These are phyloP conservation scores for Gautieria morchelliformis DNA, from an alignment of 768 basidiomycete genomes.

Conservation along the genomic window DNA sequence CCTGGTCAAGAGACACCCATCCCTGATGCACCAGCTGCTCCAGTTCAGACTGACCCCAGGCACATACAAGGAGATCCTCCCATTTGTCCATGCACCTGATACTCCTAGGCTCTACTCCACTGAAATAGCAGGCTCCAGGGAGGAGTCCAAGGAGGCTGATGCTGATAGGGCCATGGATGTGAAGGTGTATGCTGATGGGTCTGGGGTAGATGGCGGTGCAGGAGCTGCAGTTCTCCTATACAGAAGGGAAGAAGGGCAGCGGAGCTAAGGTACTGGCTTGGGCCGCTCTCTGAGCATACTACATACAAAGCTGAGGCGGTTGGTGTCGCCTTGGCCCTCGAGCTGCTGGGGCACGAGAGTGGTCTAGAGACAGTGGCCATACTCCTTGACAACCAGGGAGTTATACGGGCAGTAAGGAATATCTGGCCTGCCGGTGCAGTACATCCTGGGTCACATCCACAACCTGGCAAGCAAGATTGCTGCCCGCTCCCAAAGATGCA, in stretches of 20 bases:
- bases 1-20: too few species aligned
- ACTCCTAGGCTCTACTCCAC: not conserved
- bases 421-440: not conserved
- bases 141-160: not conserved
- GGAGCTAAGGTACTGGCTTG: not conserved
- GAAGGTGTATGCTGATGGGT: conserved; percentile 13
- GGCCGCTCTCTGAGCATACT: not conserved
- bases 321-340: too few species aligned
- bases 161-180: too few species aligned
- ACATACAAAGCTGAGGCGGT: conserved; percentile 9
- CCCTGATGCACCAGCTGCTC: too few species aligned
- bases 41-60: too few species aligned
- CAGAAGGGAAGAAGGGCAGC: not conserved
- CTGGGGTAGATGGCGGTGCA: not conserved
- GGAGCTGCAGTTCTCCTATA: not conserved
- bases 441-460: too few species aligned
- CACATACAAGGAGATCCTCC: too few species aligned
- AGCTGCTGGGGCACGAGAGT: not conserved
- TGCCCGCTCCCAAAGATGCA: not conserved
- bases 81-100: too few species aligned
- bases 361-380: not conserved
- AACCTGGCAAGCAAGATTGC: conserved; percentile 1
- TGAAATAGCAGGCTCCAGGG: not conserved
- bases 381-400: conserved; percentile 8
- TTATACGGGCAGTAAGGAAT: conserved; percentile 8